Evolutionary conservation across 306 rosid genomes (phyloP).

Genomic region (Vigna reflexopilosa): DNA sequence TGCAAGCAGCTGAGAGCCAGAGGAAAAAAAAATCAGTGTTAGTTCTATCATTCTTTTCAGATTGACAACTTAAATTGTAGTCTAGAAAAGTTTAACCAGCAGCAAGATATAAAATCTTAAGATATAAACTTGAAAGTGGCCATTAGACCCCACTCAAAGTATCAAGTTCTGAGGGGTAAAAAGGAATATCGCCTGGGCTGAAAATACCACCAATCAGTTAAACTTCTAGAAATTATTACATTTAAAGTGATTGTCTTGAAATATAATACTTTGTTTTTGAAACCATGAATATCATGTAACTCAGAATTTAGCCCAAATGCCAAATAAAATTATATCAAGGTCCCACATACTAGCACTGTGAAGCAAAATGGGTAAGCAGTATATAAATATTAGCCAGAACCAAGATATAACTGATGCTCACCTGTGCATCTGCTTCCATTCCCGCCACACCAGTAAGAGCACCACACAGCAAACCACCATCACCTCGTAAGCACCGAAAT

Average conservation of each 20-base stretch:
- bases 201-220: slow-evolving; percentile 19
- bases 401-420: slow-evolving; percentile 51
- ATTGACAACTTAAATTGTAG: slow-evolving; percentile 31
- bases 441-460: slow-evolving; percentile 97
- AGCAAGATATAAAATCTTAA: slow-evolving; percentile 11
- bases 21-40: slow-evolving; percentile 34
- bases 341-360: neutral
- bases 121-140: neutral
- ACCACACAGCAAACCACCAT: slow-evolving; percentile 99
- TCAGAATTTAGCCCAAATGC: slow-evolving; percentile 16
- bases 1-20: slow-evolving; percentile 83
- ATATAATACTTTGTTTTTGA: slow-evolving; percentile 14
- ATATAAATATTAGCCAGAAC: slow-evolving; percentile 32
- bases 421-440: slow-evolving; percentile 99
- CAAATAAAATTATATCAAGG: slow-evolving; percentile 31
- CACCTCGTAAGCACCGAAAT: slow-evolving; percentile 96
- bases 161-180: neutral
- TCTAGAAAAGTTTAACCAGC: slow-evolving; percentile 35
- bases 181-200: neutral
- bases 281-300: slow-evolving; percentile 4
- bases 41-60: slow-evolving; percentile 37
- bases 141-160: neutral
- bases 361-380: slow-evolving; percentile 34
- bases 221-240: slow-evolving; percentile 28
- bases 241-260: slow-evolving; percentile 14